Evolutionary conservation across 2,329 filamentous ascomycete genomes (phyloP).

Genomic region (Xylaria polymorpha): DNA sequence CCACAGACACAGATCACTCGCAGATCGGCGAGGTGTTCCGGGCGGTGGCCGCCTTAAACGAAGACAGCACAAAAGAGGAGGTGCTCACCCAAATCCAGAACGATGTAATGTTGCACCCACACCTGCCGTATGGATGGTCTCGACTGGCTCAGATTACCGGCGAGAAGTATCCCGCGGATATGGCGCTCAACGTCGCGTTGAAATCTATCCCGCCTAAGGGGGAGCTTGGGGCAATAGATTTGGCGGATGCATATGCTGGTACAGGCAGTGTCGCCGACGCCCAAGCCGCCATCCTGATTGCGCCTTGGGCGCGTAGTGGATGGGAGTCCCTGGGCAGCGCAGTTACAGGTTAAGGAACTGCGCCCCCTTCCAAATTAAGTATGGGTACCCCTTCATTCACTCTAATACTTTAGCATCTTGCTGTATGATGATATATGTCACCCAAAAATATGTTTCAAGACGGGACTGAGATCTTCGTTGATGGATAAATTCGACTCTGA

Average conservation of each 20-base stretch:
- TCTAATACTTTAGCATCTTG: background rate
- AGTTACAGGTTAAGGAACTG: conserved; percentile 46
- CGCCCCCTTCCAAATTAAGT: conserved; percentile 27
- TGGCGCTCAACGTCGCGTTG: conserved; percentile 83
- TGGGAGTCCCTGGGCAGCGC: conserved; percentile 69
- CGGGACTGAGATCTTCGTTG: conserved; percentile 51
- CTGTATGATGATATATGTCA: conserved; percentile 49
- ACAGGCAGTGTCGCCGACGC: conserved; percentile 78
- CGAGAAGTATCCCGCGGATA: conserved; percentile 70
- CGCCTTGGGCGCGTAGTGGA: conserved; percentile 78
- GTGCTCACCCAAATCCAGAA: conserved; percentile 74
- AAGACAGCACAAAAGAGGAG: conserved; percentile 61
- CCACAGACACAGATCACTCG: conserved; percentile 72
- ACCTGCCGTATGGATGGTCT: conserved; percentile 83
- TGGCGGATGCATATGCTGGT: conserved; percentile 79
- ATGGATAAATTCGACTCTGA: conserved; percentile 45
- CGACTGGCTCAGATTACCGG: conserved; percentile 72
- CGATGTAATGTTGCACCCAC: conserved; percentile 83
- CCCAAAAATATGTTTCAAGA: conserved; percentile 52
- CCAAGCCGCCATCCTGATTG: conserved; percentile 80
- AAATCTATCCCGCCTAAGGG: conserved; percentile 80
- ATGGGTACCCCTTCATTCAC: conserved; percentile 22
- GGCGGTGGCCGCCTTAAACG: conserved; percentile 73
- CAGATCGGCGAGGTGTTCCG: conserved; percentile 79
- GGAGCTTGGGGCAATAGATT: conserved; percentile 72